phyloP scores from a whole-genome alignment of 2,329 filamentous ascomycete species.

The Colletotrichum viniferum region DNA sequence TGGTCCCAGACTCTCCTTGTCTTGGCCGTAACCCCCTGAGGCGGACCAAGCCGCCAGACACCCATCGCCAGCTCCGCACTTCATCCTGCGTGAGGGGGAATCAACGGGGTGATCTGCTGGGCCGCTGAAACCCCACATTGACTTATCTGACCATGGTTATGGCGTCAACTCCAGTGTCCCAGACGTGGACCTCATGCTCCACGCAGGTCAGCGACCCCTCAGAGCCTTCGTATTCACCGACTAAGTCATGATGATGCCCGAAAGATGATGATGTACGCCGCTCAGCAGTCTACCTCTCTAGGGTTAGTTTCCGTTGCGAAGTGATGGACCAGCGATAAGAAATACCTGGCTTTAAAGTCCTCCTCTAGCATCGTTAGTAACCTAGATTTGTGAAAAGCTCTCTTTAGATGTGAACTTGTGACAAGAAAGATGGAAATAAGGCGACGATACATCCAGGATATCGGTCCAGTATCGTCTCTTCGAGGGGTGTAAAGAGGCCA shows the following conservation, averaged over 20 bases:
- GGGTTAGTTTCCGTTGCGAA: neutral
- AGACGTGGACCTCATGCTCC: slow-evolving; percentile 1
- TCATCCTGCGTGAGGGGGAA: neutral
- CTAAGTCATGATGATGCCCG: too few relatives aligned
- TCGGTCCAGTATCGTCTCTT: neutral
- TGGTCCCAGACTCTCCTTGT: neutral
- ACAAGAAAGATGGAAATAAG: neutral
- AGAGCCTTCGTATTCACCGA: neutral
- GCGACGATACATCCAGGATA: neutral
- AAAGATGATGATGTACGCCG: neutral
- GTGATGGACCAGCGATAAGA: neutral
- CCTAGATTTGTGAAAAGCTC: neutral
- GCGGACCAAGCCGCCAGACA: neutral
- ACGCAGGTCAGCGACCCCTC: neutral
- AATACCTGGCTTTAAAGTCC: neutral
- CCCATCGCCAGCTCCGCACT: slow-evolving; percentile 9
- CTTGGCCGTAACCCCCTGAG: neutral
- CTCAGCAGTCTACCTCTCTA: neutral
- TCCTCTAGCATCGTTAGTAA: neutral
- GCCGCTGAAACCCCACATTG: slow-evolving; percentile 2
- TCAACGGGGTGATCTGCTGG: neutral
- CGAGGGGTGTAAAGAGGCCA: neutral
- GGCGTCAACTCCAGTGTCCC: neutral
- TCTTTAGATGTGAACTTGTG: neutral
- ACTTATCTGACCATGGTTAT: neutral